Conservation (phyloP, 768 basidiomycete species). For the Floccularia luteovirens region DNA sequence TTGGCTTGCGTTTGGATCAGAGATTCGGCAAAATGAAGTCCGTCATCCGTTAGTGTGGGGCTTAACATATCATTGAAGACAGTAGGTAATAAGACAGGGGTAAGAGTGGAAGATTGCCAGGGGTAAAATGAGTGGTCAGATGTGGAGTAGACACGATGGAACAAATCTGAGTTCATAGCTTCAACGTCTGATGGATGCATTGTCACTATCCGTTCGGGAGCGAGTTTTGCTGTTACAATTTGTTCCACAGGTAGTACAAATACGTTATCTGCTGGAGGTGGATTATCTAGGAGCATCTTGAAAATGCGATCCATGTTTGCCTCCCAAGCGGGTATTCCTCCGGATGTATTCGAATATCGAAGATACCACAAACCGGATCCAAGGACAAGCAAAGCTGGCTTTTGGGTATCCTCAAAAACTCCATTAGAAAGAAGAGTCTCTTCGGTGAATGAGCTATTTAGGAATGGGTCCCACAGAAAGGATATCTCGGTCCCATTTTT, state of each 20-base stretch:
- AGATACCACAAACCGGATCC: conserved; percentile 91
- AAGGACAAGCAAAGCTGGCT: conserved; percentile 65
- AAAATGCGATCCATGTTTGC: conserved; percentile 64
- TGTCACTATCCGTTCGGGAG: conserved; percentile 51
- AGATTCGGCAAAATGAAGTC: conserved; percentile 68
- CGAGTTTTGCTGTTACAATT: conserved; percentile 58
- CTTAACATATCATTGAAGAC: conserved; percentile 81
- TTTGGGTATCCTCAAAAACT: conserved; percentile 1
- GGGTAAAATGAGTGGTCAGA: conserved; percentile 16
- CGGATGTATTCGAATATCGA: conserved; percentile 61
- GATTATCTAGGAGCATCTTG: conserved; percentile 29
- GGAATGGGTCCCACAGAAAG: conserved; percentile 84
- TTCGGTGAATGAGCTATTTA: conserved; percentile 57
- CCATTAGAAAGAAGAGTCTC: conserved; percentile 25
- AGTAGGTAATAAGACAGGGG: conserved; percentile 53
- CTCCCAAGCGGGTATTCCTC: conserved; percentile 77
- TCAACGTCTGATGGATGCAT: conserved; percentile 78
- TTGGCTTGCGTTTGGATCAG: conserved; percentile 66
- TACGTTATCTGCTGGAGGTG: conserved; percentile 58
- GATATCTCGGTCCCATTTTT: conserved; percentile 38
- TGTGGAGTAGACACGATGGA: conserved; percentile 50
- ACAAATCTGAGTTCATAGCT: conserved; percentile 85
- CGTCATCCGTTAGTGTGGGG: conserved; percentile 71
- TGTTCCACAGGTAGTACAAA: conserved; percentile 76
- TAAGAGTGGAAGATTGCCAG: conserved; percentile 12